Evolutionary conservation across 2,329 filamentous ascomycete genomes (phyloP).

Genomic region (Curvularia lunata): DNA sequence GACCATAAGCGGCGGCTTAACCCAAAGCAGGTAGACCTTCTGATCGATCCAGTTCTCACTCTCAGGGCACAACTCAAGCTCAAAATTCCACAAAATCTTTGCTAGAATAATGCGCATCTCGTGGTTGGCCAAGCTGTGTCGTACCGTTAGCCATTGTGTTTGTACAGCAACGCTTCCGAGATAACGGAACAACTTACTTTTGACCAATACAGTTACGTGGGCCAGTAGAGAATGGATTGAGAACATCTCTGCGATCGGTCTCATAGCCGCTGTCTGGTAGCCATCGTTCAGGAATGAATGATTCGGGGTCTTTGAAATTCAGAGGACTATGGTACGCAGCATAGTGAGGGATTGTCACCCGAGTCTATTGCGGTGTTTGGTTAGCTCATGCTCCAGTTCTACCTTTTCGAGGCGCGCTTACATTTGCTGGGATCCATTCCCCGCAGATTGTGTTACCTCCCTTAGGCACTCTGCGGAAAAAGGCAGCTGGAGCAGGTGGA

Average conservation of each 20-base stretch:
- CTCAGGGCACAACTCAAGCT: conserved; percentile 26
- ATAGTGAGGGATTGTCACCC: background rate
- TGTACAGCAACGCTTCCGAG: background rate
- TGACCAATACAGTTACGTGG: conserved; percentile 44
- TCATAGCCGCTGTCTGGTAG: conserved; percentile 34
- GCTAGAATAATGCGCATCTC: conserved; percentile 41
- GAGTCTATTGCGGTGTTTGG: background rate
- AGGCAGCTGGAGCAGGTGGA: conserved; percentile 38
- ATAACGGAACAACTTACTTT: conserved; percentile 33
- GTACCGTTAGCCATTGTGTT: background rate
- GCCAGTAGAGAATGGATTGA: conserved; percentile 35
- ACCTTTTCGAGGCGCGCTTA: conserved; percentile 19
- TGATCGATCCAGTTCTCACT: conserved; percentile 13
- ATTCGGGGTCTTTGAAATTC: conserved; percentile 10
- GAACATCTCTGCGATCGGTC: conserved; percentile 28
- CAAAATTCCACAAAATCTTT: conserved; percentile 34
- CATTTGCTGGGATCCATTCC: conserved; percentile 40
- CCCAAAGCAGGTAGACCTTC: conserved; percentile 20
- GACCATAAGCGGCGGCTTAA: conserved; percentile 22
- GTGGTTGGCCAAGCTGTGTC: conserved; percentile 38
- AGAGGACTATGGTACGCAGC: background rate
- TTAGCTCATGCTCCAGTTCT: background rate
- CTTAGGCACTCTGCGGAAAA: conserved; percentile 36
- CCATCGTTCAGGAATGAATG: conserved; percentile 45
- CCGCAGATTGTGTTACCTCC: conserved; percentile 40